These are phyloP conservation scores for Thozetella sp. DNA, from an alignment of 495 filamentous ascomycete species.

Conservation along the genomic window DNA sequence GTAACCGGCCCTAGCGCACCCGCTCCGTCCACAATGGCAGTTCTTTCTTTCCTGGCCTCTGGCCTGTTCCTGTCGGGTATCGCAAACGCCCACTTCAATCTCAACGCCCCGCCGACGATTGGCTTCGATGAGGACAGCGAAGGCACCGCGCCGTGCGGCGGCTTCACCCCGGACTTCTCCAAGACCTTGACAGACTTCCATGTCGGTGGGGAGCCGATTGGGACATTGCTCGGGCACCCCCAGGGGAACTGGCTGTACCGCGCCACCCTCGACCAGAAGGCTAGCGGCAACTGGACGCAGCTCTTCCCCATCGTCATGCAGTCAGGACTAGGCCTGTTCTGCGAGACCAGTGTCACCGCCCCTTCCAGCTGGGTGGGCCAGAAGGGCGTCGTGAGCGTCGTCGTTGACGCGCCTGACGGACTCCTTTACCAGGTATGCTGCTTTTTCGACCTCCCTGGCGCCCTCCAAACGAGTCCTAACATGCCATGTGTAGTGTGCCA, in stretches of 20 bases:
- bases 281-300: constrained; percentile 47
- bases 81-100: constrained; percentile 46
- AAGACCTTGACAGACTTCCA: constrained; percentile 45
- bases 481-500: constrained; percentile 40
- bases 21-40: constrained; percentile 31
- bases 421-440: constrained; percentile 49
- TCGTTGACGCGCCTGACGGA: constrained; percentile 43
- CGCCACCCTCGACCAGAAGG: constrained; percentile 42
- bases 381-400: constrained; percentile 48
- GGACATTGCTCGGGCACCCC: constrained; percentile 39
- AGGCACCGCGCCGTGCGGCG: constrained; percentile 44
- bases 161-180: constrained; percentile 36
- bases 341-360: constrained; percentile 35
- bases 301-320: constrained; percentile 46
- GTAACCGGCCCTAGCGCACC: no score
- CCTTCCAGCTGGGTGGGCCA: constrained; percentile 45
- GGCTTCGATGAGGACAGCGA: constrained; percentile 50
- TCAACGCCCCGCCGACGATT: constrained; percentile 41
- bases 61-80: constrained; percentile 30
- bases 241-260: constrained; percentile 51
- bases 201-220: constrained; percentile 48
- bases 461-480: background rate
- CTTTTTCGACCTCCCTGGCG: background rate
- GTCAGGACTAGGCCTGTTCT: constrained; percentile 44
- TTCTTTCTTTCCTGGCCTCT: constrained; percentile 18